Evolutionary conservation across 345 rosid genomes (phyloP), one percentile per base, ranked within the genome.

Genomic region (Schrenkiella parvula): DNA sequence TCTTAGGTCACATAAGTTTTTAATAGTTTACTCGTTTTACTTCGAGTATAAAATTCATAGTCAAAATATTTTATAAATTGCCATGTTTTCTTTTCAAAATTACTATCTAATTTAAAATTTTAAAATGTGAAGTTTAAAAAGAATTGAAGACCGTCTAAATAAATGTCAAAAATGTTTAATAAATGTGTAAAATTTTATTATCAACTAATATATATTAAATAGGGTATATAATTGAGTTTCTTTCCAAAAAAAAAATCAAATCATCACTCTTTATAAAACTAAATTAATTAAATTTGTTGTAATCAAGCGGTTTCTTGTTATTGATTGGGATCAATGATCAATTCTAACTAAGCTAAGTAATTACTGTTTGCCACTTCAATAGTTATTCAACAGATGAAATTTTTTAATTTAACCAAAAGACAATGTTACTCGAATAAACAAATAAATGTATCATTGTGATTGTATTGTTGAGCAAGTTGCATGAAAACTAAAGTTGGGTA

Each of bases 391-490:
- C 34, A 22, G 21, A 5, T 32, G 22, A 8, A 17, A 22, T n/a
- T 14, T 12, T n/a, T 37, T 1, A 15, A 15, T 26, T 51, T 52
- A 17, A 25, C 50, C 18, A 11, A 66, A 12, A 53, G 28, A 15
- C 1, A 15, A 15, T 39, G 37, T 23, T 66, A 15, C 18, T 3
- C 38, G 2, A 52, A 4, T 50, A 15, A 25, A 52, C 15, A 51
- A 25, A 37, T 23, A 38, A 23, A 3, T 32, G 35, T 19, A 43
- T 53, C 26, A 53, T 8, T 37, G 11, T 23, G 53, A 43, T 57
- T 11, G 21, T 31, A 44, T 44, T 18, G 21, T 48, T 8, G 29
- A 58, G 60, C 68, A 71, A 71, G 50, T 71, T 60, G 68, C 41
- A 35, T 37, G 38, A 46, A 43, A 58, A 59, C 50, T 19, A 55